Base-by-base conservation (phyloP, 345 rosid genomes). In the Pelargonium nanum region DNA sequence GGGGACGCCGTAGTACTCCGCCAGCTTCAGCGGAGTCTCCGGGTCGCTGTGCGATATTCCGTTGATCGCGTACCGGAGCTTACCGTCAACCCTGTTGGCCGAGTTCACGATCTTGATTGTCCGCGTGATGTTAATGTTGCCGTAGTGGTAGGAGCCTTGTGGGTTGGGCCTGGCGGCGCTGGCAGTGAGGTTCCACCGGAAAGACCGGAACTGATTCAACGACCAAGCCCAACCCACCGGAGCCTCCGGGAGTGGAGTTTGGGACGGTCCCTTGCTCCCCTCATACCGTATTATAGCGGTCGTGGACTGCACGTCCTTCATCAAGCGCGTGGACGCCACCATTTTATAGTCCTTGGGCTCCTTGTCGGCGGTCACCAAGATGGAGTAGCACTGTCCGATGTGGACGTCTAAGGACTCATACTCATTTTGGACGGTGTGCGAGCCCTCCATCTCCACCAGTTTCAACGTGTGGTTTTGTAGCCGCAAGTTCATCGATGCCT, bases 111-210 rank as follows among this genome's bases (percentile, higher is more conserved):
- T 78, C 74, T 71, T 82, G 75, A 84, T 77, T 71, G 94, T 84
- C 60, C 87, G 87, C 58, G 85, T 80, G 66, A 84, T 77, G 73
- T 82, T 76, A 71, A 86, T 82, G 59, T 65, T 70, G 57, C 90
- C 94, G 57, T 86, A 86, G 60, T 82, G 89, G 85, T 82, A 86
- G 0, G 94, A 86, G 10, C 94, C 94, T 22, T 86, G 92, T 0
- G 92, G 92, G 73, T 86, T 86, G 40, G 92, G 92, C 71, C 92
- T 81, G 65, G 92, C 92, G 1, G 92, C 93, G 6, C 83, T 80
- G 26, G 89, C 79, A 0, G 94, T 86, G 24, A 86, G 68, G 75
- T 86, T 86, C 94, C 94, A 86, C 16, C 89, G 72, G 79, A 84
- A 80, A 45, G 94, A 66, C 4, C 94, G 79, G 76, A 82, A 84